Evolutionary conservation across 2,329 filamentous ascomycete genomes (phyloP).

Genomic region (Paraphaeosphaeria sporulosa): DNA sequence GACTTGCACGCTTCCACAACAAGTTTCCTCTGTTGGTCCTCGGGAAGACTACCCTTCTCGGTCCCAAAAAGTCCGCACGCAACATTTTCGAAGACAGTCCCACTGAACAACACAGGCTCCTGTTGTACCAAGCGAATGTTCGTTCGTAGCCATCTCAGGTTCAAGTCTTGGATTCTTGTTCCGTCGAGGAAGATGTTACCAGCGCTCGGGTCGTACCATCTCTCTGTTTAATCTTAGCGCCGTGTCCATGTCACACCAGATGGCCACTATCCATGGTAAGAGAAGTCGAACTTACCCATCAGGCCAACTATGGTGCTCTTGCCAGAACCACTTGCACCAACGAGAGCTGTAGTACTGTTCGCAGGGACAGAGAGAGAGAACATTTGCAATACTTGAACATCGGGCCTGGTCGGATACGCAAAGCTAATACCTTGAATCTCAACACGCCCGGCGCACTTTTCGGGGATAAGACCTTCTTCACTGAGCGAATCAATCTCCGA

Average conservation of each 20-base stretch:
- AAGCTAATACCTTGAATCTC: slow-evolving; percentile 83
- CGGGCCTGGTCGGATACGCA: slow-evolving; percentile 91
- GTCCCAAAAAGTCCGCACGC: slow-evolving; percentile 75
- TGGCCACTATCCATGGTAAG: slow-evolving; percentile 33
- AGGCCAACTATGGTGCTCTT: slow-evolving; percentile 94
- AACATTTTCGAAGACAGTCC: slow-evolving; percentile 71
- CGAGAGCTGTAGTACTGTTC: slow-evolving; percentile 89
- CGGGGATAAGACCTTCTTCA: slow-evolving; percentile 31
- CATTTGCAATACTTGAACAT: slow-evolving; percentile 85
- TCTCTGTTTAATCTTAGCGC: slow-evolving; percentile 60
- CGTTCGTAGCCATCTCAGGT: slow-evolving; percentile 88
- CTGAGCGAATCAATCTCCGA: slow-evolving; percentile 74
- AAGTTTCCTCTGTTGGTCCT: slow-evolving; percentile 70
- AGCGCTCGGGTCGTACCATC: slow-evolving; percentile 46
- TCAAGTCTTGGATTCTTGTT: slow-evolving; percentile 76
- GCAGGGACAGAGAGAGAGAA: slow-evolving; percentile 82
- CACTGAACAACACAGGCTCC: slow-evolving; percentile 39
- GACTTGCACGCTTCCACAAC: slow-evolving; percentile 69
- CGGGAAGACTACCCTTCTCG: slow-evolving; percentile 60
- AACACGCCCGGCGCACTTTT: slow-evolving; percentile 59
- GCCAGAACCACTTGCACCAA: slow-evolving; percentile 91
- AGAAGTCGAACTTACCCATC: slow-evolving; percentile 20
- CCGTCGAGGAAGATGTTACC: slow-evolving; percentile 42
- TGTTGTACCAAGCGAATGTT: slow-evolving; percentile 79
- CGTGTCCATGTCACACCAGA: slow-evolving; percentile 60